Base-by-base conservation (phyloP, 1,284 basidiomycete species). In the Marasmius oreades region DNA sequence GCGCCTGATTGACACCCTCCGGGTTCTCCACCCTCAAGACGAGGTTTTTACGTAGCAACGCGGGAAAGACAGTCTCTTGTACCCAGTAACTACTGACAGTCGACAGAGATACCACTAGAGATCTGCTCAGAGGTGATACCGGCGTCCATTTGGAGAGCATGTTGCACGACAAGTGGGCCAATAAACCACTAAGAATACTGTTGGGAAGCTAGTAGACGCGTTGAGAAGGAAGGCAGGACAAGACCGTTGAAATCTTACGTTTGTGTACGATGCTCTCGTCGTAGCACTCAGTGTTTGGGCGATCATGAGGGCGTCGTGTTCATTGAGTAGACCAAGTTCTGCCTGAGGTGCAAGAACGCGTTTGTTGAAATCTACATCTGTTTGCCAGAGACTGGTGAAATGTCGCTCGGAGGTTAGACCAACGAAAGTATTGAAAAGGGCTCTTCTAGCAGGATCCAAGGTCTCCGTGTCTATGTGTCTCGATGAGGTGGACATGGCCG, bases 11-110 rank as follows among this genome's bases (percentile, higher is more conserved):
- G 50, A 51, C 48, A 20, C 23, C 31, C 12, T 10, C 24, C n/a
- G 58, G 58, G 45, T 59, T 60, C 57, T 24, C 59, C 37, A 28
- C 48, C 53, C 51, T 46, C 23, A 52, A 28, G 31, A 31, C 51
- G 22, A 53, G n/a, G 7, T 50, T 55, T 20, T 48, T 16, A 11
- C n/a, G 47, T 31, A 42, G 6, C 20, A 20, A 16, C 2, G 39
- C 20, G 39, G 16, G 20, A n/a, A 42, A 7, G 20, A 42, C n/a
- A 16, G 16, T 42, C 5, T 16, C 16, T 16, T 20, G n/a, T 16
- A 42, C n/a, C 39, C 39, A 42, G 14, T 18, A 42, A 20, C 20
- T 16, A n/a, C 39, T 42, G n/a, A 16, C 20, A 16, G 39, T 42
- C 16, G n/a, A 16, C 14, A 42, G n/a, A 42, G 39, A 18, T 7